Evolutionary conservation across 345 rosid species (phyloP), one percentile per base, ranked within the genome.

Genomic region (Boechera stricta): DNA sequence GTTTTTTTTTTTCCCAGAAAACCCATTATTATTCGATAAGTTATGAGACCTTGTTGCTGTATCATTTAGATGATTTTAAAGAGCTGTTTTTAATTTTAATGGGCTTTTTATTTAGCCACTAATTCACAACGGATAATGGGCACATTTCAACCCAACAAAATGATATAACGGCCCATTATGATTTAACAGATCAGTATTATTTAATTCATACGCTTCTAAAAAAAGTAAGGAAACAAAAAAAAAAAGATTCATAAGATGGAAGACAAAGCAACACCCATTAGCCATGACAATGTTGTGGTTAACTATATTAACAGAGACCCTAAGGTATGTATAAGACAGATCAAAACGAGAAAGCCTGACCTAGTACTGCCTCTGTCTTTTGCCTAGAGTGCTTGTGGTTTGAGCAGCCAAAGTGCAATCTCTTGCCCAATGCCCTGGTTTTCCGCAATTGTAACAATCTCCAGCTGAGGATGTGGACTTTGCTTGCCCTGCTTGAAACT

Each of bases 371-470:
- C 77, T 72, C 64, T 69, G 72, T 42, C 81, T 78, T 66, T 78
- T 78, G 4, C 73, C 77, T 49, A 48, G 1, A 71, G 16, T 54
- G 47, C 48, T 62, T 29, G 38, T 61, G 36, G 67, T 48, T 45
- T 76, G 76, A 77, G 16, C 61, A 36, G 68, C 77, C 47, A 48
- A 47, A 75, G 84, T 68, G 81, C 91, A 86, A 60, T 88, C 86
- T 75, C 84, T 87, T 18, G 91, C 87, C 87, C 87, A 84, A 57
- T 87, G 91, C n/a, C 89, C 89, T 8, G 83, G 74, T 64, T 84
- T 82, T 26, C 86, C 84, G 6, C 88, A 87, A 63, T 87, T 87
- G 77, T 69, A 76, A 44, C 75, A 76, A 24, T 69, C 48, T 13
- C 84, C 64, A 63, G 77, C 53, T 36, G 84, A 66, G 29, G 76